A percentile compares a stretch with the other conserved stretches of the same genome.
Evolutionary conservation across 192 early-diverging fungal genomes (phyloP).

Genomic region (Podila horticola): DNA sequence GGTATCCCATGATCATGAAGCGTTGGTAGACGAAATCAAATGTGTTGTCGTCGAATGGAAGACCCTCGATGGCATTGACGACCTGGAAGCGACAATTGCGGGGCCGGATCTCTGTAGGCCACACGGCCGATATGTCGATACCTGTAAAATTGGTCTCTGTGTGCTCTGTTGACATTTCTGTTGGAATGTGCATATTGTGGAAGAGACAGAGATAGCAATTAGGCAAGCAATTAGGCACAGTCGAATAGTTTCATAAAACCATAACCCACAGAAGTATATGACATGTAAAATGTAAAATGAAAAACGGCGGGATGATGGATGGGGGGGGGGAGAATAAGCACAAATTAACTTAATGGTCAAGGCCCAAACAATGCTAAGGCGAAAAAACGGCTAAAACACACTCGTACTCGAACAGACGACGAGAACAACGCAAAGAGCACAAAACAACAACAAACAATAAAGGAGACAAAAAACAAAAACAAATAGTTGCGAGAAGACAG

Average conservation of each 20-base stretch:
- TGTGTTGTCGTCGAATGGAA: slow-evolving; percentile 60
- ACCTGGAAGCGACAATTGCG: slow-evolving; percentile 49
- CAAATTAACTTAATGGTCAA: too few species aligned
- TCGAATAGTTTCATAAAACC: too few species aligned
- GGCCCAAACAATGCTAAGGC: too few species aligned
- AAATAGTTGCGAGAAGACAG: background rate
- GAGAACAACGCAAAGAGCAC: background rate
- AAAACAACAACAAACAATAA: background rate
- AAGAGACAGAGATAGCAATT: too few species aligned
- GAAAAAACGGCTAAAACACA: too few species aligned
- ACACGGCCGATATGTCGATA: slow-evolving; percentile 58
- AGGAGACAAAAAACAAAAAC: background rate
- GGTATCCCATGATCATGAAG: slow-evolving; percentile 48
- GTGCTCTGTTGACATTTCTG: slow-evolving; percentile 61
- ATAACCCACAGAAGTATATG: too few species aligned
- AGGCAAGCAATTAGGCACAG: too few species aligned
- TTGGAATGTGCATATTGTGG: background rate
- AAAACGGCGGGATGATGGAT: too few species aligned
- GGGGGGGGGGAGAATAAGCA: too few species aligned
- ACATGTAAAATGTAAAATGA: too few species aligned
- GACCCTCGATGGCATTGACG: slow-evolving; percentile 31
- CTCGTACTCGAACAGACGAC: too few species aligned
- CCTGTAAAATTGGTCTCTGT: slow-evolving; percentile 59
- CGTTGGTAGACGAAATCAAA: slow-evolving; percentile 63
- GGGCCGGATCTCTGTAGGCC: slow-evolving; percentile 49